Evolutionary conservation across 345 rosid species (phyloP).

Genomic region (Lagerstroemia speciosa): DNA sequence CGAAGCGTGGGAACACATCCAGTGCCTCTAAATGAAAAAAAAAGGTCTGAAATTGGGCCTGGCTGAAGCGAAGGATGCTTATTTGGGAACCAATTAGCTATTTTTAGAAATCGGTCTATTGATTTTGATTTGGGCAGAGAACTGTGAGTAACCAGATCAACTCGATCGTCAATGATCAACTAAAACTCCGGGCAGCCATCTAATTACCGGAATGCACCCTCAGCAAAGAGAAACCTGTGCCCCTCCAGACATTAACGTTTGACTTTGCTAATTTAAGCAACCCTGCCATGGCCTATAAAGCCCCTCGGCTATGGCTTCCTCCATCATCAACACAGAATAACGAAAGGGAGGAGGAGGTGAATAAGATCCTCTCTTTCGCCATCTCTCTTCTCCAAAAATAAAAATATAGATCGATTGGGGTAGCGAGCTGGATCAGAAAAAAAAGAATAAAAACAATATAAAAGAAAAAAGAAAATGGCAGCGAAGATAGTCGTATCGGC

Average conservation of each 20-base stretch:
- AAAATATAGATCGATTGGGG: neutral
- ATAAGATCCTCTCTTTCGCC: neutral
- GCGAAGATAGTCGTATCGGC: conserved; percentile 28
- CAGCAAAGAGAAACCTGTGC: neutral
- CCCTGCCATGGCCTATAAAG: neutral
- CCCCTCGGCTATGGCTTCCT: neutral
- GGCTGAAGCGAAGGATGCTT: too few relatives aligned
- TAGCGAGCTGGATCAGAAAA: neutral
- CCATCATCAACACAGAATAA: neutral
- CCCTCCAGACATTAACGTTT: neutral
- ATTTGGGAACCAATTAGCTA: too few relatives aligned
- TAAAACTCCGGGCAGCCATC: too few relatives aligned
- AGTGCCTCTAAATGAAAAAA: too few relatives aligned
- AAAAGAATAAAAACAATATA: neutral
- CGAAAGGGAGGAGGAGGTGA: neutral
- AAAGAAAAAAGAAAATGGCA: conserved; percentile 8
- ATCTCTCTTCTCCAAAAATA: neutral
- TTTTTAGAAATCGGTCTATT: too few relatives aligned
- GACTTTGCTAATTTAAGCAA: neutral
- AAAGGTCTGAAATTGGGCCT: too few relatives aligned
- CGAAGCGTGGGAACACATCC: too few relatives aligned
- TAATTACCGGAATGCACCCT: neutral
- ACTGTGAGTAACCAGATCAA: too few relatives aligned
- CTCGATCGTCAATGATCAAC: too few relatives aligned
- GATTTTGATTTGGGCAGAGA: too few relatives aligned